These are phyloP conservation scores for Colletotrichum paranaense DNA, from an alignment of 2,329 filamentous ascomycete genomes.

Conservation along the genomic window DNA sequence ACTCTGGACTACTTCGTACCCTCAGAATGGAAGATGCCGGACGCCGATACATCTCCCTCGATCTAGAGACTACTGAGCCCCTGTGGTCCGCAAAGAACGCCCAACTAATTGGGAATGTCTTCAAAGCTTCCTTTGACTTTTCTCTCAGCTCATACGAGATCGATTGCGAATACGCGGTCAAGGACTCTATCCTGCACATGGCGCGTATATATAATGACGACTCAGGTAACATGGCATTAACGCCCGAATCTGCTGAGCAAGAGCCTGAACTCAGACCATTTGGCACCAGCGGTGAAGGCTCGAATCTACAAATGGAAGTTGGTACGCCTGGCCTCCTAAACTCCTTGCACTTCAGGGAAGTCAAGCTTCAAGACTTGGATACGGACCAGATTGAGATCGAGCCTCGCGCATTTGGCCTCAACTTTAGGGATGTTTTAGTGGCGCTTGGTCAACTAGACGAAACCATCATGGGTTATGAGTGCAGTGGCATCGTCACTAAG, in stretches of 20 bases:
- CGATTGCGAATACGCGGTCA: conserved; percentile 22
- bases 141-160: not conserved
- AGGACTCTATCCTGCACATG: not conserved
- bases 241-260: not conserved
- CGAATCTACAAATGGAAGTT: conserved; percentile 27
- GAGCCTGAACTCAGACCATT: conserved; percentile 1
- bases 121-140: conserved; percentile 10
- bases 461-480: conserved; percentile 44
- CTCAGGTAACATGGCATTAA: not conserved
- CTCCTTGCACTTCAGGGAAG: conserved; percentile 39
- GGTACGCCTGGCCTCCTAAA: conserved; percentile 39
- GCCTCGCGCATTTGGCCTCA: conserved; percentile 41
- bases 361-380: conserved; percentile 9
- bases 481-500: conserved; percentile 46
- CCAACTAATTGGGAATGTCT: not conserved
- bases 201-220: conserved; percentile 23
- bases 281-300: no score
- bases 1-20: conserved; percentile 32
- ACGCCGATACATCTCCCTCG: conserved; percentile 32
- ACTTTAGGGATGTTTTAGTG: conserved; percentile 42
- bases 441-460: conserved; percentile 39
- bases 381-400: conserved; percentile 42
- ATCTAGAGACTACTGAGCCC: not conserved
- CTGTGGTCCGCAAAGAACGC: not conserved
- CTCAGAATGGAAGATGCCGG: conserved; percentile 28